Evolutionary conservation across 805 yeast species (phyloP), one percentile per base, ranked within the genome.

Genomic region (Barnettozyma siamensis): DNA sequence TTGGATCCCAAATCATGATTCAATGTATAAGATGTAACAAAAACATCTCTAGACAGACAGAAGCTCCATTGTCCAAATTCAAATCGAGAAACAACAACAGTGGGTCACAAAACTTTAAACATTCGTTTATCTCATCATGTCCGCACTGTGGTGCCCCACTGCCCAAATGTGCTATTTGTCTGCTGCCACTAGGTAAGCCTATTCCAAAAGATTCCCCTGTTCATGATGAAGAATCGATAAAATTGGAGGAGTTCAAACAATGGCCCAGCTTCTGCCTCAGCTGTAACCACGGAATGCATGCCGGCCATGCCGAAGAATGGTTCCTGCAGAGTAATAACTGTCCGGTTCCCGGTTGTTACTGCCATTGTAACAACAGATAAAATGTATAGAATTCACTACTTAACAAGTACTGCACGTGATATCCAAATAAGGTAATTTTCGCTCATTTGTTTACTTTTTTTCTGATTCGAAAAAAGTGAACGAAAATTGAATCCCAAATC

Each of bases 291-390:
- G 95, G 96, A 1, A 81, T 81, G 76, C 99, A 91, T 64, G 88
- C 95, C 0, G 88, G 84, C 4, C 99, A 91, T 59, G 97, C 97
- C 0, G 88, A 86, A 48, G 94, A 89, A 54, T 91, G 99, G 99
- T 91, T 91, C 59, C 74, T 82, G 20, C 82, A 80, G 58, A 95
- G 89, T 54, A 76, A 75, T 42, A 76, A 85, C 1, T 91, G 99
- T 55, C 97, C 99, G 0, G 95, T 91, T 3, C 96, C 97, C 0
- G 95, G 88, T 33, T 91, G 99, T 55, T 69, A 72, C 31, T 91
- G 99, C 55, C 69, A 76, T 37, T 91, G 98, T 60, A 83, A 83
- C 52, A 78, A 74, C 51, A 72, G 69, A 48, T 23, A 33, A 26
- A 31, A 26, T 15, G 27, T 8, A 18, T 31, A 31, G 34, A 31